Evolutionary conservation across 2,329 filamentous ascomycete species (phyloP).

Genomic region (Leptographium radiaticola): DNA sequence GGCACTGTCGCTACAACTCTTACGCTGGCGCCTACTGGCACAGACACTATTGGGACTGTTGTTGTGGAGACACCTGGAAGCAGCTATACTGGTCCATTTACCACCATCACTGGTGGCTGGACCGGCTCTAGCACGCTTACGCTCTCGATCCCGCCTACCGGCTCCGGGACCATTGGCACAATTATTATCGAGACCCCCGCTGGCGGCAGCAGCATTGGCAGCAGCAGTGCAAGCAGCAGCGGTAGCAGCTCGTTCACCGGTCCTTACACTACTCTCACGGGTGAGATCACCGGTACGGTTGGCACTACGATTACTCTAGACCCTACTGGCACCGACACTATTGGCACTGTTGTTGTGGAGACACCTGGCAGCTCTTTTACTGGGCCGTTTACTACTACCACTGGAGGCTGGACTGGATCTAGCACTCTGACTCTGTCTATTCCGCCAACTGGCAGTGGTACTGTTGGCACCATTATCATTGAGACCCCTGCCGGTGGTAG

Average conservation of each 20-base stretch:
- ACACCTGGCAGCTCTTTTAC: not conserved
- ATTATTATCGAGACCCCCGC: conserved; percentile 6
- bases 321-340: not conserved
- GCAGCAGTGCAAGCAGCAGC: not conserved
- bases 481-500: conserved; percentile 8
- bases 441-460: conserved; percentile 33
- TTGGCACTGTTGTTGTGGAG: not conserved
- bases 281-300: not conserved
- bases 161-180: conserved; percentile 5
- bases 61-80: conserved; percentile 1
- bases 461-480: conserved; percentile 18
- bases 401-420: not conserved
- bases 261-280: not conserved
- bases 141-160: conserved; percentile 5
- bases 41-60: conserved; percentile 1
- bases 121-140: conserved; percentile 7
- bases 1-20: not conserved
- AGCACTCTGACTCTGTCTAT: not conserved
- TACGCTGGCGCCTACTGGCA: not conserved
- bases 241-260: conserved; percentile 1
- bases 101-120: not conserved
- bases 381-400: conserved; percentile 4
- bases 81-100: not conserved
- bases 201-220: not conserved
- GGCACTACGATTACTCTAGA: conserved; percentile 2